Base-by-base conservation (phyloP, 1,284 basidiomycete species). In the Microbotryum intermedium region DNA sequence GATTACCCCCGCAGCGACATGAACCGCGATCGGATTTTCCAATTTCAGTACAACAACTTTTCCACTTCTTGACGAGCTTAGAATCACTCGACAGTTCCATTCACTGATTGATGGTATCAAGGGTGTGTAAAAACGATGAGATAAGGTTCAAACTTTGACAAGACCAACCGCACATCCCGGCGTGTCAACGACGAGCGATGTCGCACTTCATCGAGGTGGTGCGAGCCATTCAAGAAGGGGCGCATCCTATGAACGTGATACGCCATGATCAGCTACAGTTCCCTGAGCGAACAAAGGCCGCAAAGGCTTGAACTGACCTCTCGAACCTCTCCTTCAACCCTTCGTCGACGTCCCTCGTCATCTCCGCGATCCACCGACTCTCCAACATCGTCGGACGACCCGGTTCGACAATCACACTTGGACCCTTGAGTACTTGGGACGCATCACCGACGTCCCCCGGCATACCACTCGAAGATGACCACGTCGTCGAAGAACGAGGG, bases 361-460 rank as follows among this genome's bases (percentile, higher is more conserved):
- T 93, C 18, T 83, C 85, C 25, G 82, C 79, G 52, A 93, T 77
- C 88, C 90, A 93, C 58, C 80, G 79, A 53, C 84, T 80, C 73
- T 93, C 85, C 57, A 84, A 72, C 9, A 83, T 79, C 16, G 84
- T 88, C 26, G 90, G 89, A 42, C 84, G 80, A 2, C 83, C 84
- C n/a, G 90, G 90, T 74, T 91, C 87, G 56, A 79, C 78, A 54
- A 93, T 89, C 72, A 92, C 82, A 1, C 82, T 81, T 9, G 86
- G 78, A 55, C 74, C 74, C 30, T 59, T 55, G n/a, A 39, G 18
- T 16, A 39, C 34, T 39, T 39, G 13, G 11, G 34, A 39, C 16
- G 13, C 34, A 39, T 39, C 13, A 39, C 79, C 71, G 52, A 80
- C 79, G 68, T 83, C 82, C 52, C 81, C 34, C 34, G 39, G 30